Conservation (phyloP, 2,329 filamentous ascomycete species). For the Lachnellula suecica region DNA sequence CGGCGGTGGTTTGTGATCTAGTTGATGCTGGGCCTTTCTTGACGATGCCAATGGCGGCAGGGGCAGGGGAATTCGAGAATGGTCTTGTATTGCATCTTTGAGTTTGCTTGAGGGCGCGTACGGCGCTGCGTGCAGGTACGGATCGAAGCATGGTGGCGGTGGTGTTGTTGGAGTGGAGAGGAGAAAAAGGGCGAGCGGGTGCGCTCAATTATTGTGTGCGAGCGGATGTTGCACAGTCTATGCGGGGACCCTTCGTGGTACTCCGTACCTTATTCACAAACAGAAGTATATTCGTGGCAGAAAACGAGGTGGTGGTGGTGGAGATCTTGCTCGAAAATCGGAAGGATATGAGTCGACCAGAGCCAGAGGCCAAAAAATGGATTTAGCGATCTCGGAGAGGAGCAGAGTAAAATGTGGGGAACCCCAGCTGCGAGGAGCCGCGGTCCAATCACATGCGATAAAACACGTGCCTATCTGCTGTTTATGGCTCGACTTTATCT, state of each 20-base stretch:
- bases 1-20: conserved; percentile 50
- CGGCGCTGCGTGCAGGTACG: conserved; percentile 46
- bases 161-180: not conserved
- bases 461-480: not conserved
- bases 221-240: not conserved
- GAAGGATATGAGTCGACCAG: not conserved
- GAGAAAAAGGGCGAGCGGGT: not conserved
- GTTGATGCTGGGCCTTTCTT: conserved; percentile 41
- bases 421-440: no score
- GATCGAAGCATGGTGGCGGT: conserved; percentile 45
- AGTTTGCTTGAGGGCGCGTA: conserved; percentile 41
- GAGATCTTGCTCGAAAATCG: not conserved
- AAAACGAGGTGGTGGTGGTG: not conserved
- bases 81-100: conserved; percentile 31
- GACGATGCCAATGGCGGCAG: conserved; percentile 24
- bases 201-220: not conserved
- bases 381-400: no score
- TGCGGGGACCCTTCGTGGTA: not conserved
- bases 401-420: not conserved
- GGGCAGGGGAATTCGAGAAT: conserved; percentile 44
- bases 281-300: not conserved
- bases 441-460: not conserved
- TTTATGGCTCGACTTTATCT: not conserved
- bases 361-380: no score
- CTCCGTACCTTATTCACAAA: not conserved